phyloP scores from a whole-genome alignment of 2,329 filamentous ascomycete genomes.

The Lizonia empirigonia region DNA sequence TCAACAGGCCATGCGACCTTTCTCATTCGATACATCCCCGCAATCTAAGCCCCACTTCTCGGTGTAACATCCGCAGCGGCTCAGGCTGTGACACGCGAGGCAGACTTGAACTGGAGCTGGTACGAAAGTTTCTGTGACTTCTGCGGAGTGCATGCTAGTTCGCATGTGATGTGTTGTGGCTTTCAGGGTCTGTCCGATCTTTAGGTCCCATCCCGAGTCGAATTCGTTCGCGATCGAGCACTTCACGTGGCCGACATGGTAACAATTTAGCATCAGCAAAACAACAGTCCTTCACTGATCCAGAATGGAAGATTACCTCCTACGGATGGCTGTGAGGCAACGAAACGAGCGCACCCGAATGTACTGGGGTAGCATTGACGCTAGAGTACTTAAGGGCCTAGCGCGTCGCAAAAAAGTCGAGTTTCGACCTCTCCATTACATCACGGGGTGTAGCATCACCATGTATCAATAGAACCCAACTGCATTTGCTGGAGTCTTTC shows the following conservation, averaged over 20 bases:
- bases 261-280: not conserved
- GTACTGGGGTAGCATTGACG: not conserved
- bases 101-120: not conserved
- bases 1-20: constrained; percentile 1
- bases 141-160: constrained; percentile 4
- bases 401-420: constrained; percentile 23
- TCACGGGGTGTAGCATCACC: constrained; percentile 7
- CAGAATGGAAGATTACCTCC: not conserved
- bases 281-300: not conserved
- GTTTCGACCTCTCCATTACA: constrained; percentile 6
- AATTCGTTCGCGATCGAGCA: not conserved
- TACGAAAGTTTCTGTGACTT: not conserved
- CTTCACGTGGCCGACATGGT: no score
- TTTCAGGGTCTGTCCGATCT: constrained; percentile 12
- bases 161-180: constrained; percentile 1
- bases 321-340: not conserved
- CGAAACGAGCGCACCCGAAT: not conserved
- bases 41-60: constrained; percentile 16
- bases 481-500: constrained; percentile 17
- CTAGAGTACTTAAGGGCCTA: constrained; percentile 8
- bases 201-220: not conserved
- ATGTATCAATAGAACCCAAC: constrained; percentile 27
- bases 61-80: constrained; percentile 6
- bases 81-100: constrained; percentile 1
- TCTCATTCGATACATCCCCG: constrained; percentile 16